Conservation (phyloP, 192 early-diverging fungal genomes). For the Backusella westeae region DNA sequence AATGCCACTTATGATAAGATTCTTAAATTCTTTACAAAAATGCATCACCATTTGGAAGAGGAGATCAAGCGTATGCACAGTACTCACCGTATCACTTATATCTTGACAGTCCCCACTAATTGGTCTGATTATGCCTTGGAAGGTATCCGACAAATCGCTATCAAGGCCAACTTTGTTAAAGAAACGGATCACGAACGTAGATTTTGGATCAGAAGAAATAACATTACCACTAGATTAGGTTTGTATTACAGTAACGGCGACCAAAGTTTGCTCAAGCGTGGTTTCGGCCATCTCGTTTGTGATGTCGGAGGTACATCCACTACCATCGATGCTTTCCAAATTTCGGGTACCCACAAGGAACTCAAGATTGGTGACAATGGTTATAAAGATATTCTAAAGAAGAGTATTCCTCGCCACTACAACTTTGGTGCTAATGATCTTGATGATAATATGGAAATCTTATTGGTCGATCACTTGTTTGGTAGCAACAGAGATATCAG, state of each 20-base stretch:
- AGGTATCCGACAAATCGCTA: neutral
- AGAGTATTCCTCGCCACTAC: neutral
- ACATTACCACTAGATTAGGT: neutral
- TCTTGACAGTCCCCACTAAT: neutral
- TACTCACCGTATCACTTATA: neutral
- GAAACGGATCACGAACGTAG: neutral
- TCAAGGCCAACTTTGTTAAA: neutral
- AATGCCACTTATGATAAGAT: neutral
- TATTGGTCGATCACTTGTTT: neutral
- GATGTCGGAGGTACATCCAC: neutral
- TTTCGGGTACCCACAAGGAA: neutral
- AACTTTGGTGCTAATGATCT: neutral
- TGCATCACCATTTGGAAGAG: neutral
- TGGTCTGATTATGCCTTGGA: neutral
- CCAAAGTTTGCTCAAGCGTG: neutral
- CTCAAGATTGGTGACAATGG: neutral
- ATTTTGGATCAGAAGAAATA: conserved; percentile 1
- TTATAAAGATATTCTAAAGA: neutral
- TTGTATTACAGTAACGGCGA: neutral
- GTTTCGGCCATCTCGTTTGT: neutral
- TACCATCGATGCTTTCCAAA: neutral
- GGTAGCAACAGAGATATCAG: neutral
- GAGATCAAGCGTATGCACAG: conserved; percentile 1
- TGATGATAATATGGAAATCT: neutral
- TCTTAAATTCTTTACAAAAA: neutral